Evolutionary conservation across 2,329 filamentous ascomycete species (phyloP).

Genomic region (Lasiodiplodia theobromae): DNA sequence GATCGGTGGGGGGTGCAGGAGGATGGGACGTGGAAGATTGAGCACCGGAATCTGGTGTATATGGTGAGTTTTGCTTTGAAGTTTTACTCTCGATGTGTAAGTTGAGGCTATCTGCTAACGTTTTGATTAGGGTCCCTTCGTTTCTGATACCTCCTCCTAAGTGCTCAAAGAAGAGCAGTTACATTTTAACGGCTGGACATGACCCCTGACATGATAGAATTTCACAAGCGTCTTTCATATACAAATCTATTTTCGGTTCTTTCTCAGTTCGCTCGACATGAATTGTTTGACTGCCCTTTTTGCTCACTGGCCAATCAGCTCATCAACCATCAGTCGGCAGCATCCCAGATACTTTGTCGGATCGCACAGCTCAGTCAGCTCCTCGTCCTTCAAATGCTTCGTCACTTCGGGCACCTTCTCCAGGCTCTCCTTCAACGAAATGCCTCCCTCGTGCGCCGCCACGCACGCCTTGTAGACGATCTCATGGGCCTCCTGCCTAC

Average conservation of each 20-base stretch:
- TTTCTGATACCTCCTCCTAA: not conserved
- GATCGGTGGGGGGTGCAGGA: constrained; percentile 1
- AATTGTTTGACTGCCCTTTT: not conserved
- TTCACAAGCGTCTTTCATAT: not conserved
- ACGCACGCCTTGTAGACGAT: constrained; percentile 64
- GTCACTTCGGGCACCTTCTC: constrained; percentile 51
- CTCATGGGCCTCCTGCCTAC: constrained; percentile 62
- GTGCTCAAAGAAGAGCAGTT: not conserved
- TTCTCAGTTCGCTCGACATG: not conserved
- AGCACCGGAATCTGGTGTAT: constrained; percentile 14
- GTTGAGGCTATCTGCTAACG: not conserved
- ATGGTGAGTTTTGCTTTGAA: not conserved
- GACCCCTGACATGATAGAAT: not conserved
- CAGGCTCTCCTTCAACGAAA: constrained; percentile 54
- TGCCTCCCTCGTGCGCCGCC: constrained; percentile 55
- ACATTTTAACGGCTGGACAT: not conserved
- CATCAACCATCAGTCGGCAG: constrained; percentile 45
- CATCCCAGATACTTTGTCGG: constrained; percentile 55
- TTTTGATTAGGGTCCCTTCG: not conserved
- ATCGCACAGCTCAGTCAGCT: constrained; percentile 64
- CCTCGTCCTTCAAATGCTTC: constrained; percentile 52
- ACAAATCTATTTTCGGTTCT: not conserved
- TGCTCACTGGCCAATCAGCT: constrained; percentile 24
- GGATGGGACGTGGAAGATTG: constrained; percentile 4
- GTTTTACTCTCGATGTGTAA: not conserved